Base-by-base conservation (phyloP, 768 basidiomycete genomes). In the Hericium alpestre region DNA sequence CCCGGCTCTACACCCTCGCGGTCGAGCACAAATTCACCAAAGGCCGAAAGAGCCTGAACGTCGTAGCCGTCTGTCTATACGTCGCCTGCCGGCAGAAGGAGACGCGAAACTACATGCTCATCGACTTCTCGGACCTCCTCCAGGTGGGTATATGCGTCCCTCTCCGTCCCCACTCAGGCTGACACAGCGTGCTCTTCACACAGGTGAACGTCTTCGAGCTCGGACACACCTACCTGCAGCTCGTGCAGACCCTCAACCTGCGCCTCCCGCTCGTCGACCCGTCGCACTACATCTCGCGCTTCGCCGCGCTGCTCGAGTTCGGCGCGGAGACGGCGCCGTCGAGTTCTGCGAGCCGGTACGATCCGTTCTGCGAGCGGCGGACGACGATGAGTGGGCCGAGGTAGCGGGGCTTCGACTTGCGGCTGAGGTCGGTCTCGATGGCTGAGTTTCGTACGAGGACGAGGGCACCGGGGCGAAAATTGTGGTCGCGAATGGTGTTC, bases 181-280 rank as follows among this genome's bases (percentile, higher is more conserved):
- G 39, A 23, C 25, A 38, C 16, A 23, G 12, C 51, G 32, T n/a
- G 16, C 38, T 58, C 55, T 6, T 32, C 32, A 12, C 47, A 51
- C 63, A 95, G 93, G 90, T 97, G 59, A 97, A 98, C 66, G 96
- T 99, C 12, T 98, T 95, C 64, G 92, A 93, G 65, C 87, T 99
- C 18, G 96, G 96, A 0, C 87, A 93, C 55, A 94, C 91, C 0
- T 99, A 97, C 67, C 84, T 98, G 38, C 92, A 96, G 66, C 85
- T 98, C 32, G 86, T 95, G 12, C 91, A 86, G 69, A 87, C 84
- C 1, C 81, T 97, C 54, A 86, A 89, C 61, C 80, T 95, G 41
- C 83, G 83, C 37, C 79, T 93, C 6, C 93, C 93, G 0, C 80
- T 93, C 41, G 86, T 97, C 65, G 95, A 99, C 66, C 95, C 96